phyloP scores from a whole-genome alignment of 2,329 filamentous ascomycete genomes.

The Didymella exigua region DNA sequence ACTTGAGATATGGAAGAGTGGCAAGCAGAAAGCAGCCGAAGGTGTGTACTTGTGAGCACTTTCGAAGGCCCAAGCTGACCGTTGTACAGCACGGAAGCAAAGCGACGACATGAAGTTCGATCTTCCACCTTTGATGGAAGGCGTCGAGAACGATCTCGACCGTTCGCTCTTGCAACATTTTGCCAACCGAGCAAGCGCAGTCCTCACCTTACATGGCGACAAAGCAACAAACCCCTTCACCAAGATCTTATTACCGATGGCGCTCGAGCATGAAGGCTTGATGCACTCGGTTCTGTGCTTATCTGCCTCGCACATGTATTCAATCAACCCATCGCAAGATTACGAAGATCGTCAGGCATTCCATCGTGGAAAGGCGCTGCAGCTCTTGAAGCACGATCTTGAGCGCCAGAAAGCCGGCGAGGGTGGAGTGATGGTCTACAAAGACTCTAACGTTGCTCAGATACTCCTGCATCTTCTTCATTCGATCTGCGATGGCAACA shows the following conservation, averaged over 20 bases:
- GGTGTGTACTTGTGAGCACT: constrained; percentile 40
- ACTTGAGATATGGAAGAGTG: constrained; percentile 85
- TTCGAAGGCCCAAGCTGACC: constrained; percentile 23
- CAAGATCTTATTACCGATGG: constrained; percentile 81
- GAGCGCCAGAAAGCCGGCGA: constrained; percentile 47
- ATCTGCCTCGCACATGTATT: constrained; percentile 75
- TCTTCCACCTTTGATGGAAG: constrained; percentile 71
- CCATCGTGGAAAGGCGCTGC: constrained; percentile 48
- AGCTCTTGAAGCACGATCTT: constrained; percentile 57
- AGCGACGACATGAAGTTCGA: constrained; percentile 50
- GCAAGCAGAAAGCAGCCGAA: constrained; percentile 75
- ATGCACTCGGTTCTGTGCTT: constrained; percentile 91
- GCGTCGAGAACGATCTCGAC: constrained; percentile 80
- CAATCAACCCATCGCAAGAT: constrained; percentile 56
- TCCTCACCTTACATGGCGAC: constrained; percentile 81
- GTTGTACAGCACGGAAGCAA: constrained; percentile 38
- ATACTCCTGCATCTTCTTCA: constrained; percentile 66
- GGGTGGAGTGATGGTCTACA: constrained; percentile 46
- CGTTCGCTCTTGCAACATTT: constrained; percentile 84
- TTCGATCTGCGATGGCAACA: constrained; percentile 65
- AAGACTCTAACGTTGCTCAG: constrained; percentile 66
- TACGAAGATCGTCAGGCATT: constrained; percentile 58
- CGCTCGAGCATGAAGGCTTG: constrained; percentile 76
- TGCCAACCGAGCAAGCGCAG: constrained; percentile 75
- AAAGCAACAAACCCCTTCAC: constrained; percentile 79